Conservation (phyloP, 1,284 basidiomycete genomes). For the Cryptococcus sp. region DNA sequence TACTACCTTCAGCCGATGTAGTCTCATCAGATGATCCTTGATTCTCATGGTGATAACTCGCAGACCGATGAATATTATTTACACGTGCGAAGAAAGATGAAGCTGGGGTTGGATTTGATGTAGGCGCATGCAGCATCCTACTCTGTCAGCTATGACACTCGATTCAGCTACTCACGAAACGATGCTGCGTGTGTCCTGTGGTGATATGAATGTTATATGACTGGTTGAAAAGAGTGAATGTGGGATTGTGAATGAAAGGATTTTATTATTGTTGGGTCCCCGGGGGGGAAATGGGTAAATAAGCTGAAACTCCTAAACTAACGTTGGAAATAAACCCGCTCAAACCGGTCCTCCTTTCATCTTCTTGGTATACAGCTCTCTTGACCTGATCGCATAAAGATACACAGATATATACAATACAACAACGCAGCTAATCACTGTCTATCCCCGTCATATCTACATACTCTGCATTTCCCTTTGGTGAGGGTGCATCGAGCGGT, state of each 20-base stretch:
- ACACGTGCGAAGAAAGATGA: conserved; percentile 17
- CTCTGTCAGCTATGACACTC: neutral
- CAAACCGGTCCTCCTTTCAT: too few species aligned
- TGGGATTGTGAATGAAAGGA: neutral
- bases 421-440: neutral
- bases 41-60: conserved; percentile 21
- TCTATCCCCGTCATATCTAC: conserved; percentile 4
- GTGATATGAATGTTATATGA: neutral
- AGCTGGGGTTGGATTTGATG: conserved; percentile 16
- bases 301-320: too few species aligned
- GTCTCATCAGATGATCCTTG: conserved; percentile 40
- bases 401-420: too few species aligned
- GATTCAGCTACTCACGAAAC: neutral
- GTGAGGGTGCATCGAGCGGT: neutral
- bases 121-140: conserved; percentile 35
- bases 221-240: neutral
- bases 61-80: conserved; percentile 28
- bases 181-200: conserved; percentile 5
- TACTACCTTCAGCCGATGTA: conserved; percentile 28
- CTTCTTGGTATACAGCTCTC: too few species aligned
- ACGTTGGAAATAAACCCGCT: too few species aligned
- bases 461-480: neutral
- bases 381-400: too few species aligned
- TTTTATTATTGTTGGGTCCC: neutral
- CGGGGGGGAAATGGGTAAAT: neutral